Conservation (phyloP, 371 early-diverging fungal genomes). For the Batkoa obscura region DNA sequence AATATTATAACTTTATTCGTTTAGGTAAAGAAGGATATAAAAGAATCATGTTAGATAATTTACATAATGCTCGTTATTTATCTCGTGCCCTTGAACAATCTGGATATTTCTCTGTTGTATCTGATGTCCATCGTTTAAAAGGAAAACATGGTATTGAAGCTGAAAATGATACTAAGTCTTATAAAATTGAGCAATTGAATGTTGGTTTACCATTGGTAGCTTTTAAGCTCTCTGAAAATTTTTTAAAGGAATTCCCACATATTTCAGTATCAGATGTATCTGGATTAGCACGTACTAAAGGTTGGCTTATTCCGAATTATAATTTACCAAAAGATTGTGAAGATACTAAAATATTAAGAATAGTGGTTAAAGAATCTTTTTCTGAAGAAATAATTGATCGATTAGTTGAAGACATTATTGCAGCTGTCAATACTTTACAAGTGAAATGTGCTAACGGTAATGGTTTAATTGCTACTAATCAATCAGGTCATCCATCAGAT, state of each 20-base stretch:
- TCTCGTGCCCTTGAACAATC: conserved; percentile 25
- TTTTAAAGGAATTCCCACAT: conserved; percentile 16
- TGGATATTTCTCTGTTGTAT: conserved; percentile 30
- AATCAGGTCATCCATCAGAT: neutral
- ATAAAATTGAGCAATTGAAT: neutral
- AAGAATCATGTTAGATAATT: conserved; percentile 24
- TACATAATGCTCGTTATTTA: conserved; percentile 28
- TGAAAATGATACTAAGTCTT: neutral
- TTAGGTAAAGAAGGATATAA: conserved; percentile 41
- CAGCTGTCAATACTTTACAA: neutral
- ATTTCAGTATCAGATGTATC: conserved; percentile 18
- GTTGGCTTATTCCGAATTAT: conserved; percentile 23
- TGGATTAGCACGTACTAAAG: conserved; percentile 23
- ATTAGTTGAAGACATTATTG: conserved; percentile 11
- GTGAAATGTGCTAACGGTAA: neutral
- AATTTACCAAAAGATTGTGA: conserved; percentile 17
- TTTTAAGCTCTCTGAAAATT: conserved; percentile 28
- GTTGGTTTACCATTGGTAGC: conserved; percentile 38
- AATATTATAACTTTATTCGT: conserved; percentile 57
- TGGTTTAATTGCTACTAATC: neutral
- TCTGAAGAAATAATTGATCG: conserved; percentile 19
- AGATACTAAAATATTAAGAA: conserved; percentile 16
- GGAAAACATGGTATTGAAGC: conserved; percentile 11
- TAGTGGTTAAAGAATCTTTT: conserved; percentile 22
- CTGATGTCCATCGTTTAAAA: conserved; percentile 29